Evolutionary conservation across 2,329 filamentous ascomycete species (phyloP), one percentile per base, ranked within the genome.

Genomic region (Alternaria triticimaculans): DNA sequence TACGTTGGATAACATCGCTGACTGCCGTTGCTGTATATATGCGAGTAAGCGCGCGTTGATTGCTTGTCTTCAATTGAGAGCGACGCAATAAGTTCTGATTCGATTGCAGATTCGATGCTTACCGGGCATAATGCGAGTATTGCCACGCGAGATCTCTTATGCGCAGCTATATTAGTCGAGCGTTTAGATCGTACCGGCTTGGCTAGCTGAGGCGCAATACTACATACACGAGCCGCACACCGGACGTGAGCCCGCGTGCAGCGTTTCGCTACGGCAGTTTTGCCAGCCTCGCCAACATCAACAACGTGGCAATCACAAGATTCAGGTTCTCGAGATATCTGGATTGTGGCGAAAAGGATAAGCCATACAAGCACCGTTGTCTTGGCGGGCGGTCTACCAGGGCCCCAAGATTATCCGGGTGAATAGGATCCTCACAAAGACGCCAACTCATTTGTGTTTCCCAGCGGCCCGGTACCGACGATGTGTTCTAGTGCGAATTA

Each of bases 391-490:
- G 30, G 41, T 46, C 11, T 48, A 30, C 21, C 49, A 26, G 23
- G 28, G 15, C 46, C 21, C 26, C 14, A 41, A 43, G n/a, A 53
- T 59, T 59, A 64, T 20, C 58, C 62, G 64, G 44, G 46, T 62
- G 55, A 59, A 61, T 64, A 54, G 62, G 49, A 54, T 18, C 20
- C 18, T n/a, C 26, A 23, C n/a, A 58, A 53, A 53, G 18, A 28
- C 51, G 26, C 30, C 46, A 51, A 23, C 41, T 46, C 50, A 41
- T 23, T 11, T 43, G 26, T 20, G 25, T 11, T 55, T 25, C 28
- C 61, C 48, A 62, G 58, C 46, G 54, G 55, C 25, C 50, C 57
- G 44, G 58, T 64, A 49, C 46, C 60, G 51, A 55, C 21, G 41
- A 18, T 23, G n/a, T 15, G 20, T 28, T 48, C 33, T 28, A 45